Conservation (phyloP, 768 basidiomycete species). For the Macrolepiota albuminosa region DNA sequence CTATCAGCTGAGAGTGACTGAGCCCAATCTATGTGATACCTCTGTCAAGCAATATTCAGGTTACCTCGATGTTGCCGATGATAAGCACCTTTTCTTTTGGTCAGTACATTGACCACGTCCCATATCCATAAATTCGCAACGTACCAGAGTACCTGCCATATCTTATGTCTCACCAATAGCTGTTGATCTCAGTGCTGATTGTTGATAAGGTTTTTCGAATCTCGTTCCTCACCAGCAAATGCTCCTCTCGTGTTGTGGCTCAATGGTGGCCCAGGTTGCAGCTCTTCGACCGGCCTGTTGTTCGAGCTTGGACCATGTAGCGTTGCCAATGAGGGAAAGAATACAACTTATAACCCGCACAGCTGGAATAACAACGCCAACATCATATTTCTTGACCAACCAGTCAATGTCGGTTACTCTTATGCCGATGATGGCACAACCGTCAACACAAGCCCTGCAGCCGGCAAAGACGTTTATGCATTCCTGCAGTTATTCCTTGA, state of each 20-base stretch:
- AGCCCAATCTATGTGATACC: slow-evolving; percentile 73
- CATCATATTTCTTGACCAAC: slow-evolving; percentile 75
- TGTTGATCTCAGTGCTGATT: background rate
- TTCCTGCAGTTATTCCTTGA: slow-evolving; percentile 78
- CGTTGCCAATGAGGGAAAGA: slow-evolving; percentile 62
- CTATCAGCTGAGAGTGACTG: slow-evolving; percentile 57
- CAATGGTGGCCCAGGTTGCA: slow-evolving; percentile 76
- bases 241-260: slow-evolving; percentile 90
- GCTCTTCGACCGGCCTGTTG: slow-evolving; percentile 77
- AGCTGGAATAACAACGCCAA: slow-evolving; percentile 85
- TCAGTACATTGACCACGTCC: slow-evolving; percentile 23
- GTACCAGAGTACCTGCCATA: background rate
- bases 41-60: slow-evolving; percentile 79
- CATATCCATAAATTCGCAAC: background rate
- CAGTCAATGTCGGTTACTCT: slow-evolving; percentile 87
- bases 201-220: slow-evolving; percentile 78
- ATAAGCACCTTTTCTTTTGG: slow-evolving; percentile 89
- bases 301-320: slow-evolving; percentile 92
- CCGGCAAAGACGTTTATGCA: slow-evolving; percentile 86
- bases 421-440: slow-evolving; percentile 72
- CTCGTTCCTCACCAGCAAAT: slow-evolving; percentile 61
- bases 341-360: slow-evolving; percentile 68
- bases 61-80: slow-evolving; percentile 76
- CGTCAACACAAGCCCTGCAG: slow-evolving; percentile 78
- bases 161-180: no score